Conservation (phyloP, 148 eudicot genomes). For the Chenopodium suecicum region DNA sequence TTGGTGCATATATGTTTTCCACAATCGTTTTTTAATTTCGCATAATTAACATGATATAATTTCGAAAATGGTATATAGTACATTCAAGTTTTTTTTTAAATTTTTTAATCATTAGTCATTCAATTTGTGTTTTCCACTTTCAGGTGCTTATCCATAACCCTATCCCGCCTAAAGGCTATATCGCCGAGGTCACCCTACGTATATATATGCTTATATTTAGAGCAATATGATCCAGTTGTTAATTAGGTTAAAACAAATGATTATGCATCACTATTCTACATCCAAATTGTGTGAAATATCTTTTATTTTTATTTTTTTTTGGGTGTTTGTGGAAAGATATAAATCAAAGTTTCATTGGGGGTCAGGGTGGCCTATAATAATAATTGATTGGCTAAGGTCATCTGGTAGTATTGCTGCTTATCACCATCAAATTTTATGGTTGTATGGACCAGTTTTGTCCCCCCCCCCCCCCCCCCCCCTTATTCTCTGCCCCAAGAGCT, state of each 20-base stretch:
- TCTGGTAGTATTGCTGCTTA: constrained; percentile 1
- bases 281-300: not conserved
- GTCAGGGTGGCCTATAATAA: constrained; percentile 8
- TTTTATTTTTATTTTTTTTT: not conserved
- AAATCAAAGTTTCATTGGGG: not conserved
- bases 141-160: too few species aligned
- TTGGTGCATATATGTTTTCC: not conserved
- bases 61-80: too few species aligned
- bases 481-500: not conserved
- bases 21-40: too few species aligned
- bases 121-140: too few species aligned
- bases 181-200: too few species aligned
- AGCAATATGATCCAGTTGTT: not conserved
- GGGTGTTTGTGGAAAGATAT: not conserved
- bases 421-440: constrained; percentile 30
- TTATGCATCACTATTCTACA: not conserved
- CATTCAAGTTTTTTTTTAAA: not conserved
- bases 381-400: constrained; percentile 27
- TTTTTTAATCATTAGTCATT: not conserved
- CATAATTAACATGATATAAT: too few species aligned
- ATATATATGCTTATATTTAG: not conserved
- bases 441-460: constrained; percentile 31
- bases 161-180: too few species aligned
- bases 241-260: not conserved
- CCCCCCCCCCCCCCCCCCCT: constrained; percentile 1